Percentiles rank a stretch among this genome's conserved stretches.
phyloP scores from a whole-genome alignment of 2,329 filamentous ascomycete species.

The Hypomyces rosellus region DNA sequence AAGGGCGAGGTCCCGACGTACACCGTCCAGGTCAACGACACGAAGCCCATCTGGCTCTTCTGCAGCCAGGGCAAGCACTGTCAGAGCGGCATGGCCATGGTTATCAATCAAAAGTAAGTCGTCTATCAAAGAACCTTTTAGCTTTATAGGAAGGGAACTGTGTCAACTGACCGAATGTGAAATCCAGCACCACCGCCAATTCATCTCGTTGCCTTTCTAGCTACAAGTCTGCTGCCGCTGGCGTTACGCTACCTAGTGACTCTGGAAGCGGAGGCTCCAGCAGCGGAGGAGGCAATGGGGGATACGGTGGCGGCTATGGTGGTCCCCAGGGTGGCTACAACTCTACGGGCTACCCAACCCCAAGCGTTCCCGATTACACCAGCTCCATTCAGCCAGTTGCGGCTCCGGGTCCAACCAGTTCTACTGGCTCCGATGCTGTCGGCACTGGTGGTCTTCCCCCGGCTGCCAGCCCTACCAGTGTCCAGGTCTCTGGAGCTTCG shows the following conservation, averaged over 20 bases:
- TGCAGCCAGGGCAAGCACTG: constrained; percentile 72
- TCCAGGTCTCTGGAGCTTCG: constrained; percentile 18
- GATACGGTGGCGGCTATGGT: constrained; percentile 9
- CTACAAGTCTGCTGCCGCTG: constrained; percentile 37
- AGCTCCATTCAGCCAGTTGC: constrained; percentile 2
- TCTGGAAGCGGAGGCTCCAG: constrained; percentile 15
- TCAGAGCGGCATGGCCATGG: constrained; percentile 67
- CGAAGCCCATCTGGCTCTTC: constrained; percentile 71
- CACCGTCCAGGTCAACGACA: constrained; percentile 62
- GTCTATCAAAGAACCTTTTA: not conserved
- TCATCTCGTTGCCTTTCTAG: constrained; percentile 42
- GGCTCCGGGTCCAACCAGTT: not conserved
- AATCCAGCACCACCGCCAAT: constrained; percentile 42
- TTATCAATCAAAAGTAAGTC: constrained; percentile 66
- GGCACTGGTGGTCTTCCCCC: constrained; percentile 15
- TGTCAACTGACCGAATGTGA: not conserved
- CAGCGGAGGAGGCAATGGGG: constrained; percentile 15
- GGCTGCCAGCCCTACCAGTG: constrained; percentile 15
- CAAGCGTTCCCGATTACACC: not conserved
- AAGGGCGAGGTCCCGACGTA: constrained; percentile 57
- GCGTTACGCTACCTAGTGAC: constrained; percentile 12
- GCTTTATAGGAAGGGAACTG: constrained; percentile 12
- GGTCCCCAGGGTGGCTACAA: constrained; percentile 10
- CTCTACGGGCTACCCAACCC: constrained; percentile 2
- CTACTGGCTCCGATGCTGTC: constrained; percentile 16